Base-by-base conservation (phyloP, 164 flowering plant species). In the Litsea cubeba region DNA sequence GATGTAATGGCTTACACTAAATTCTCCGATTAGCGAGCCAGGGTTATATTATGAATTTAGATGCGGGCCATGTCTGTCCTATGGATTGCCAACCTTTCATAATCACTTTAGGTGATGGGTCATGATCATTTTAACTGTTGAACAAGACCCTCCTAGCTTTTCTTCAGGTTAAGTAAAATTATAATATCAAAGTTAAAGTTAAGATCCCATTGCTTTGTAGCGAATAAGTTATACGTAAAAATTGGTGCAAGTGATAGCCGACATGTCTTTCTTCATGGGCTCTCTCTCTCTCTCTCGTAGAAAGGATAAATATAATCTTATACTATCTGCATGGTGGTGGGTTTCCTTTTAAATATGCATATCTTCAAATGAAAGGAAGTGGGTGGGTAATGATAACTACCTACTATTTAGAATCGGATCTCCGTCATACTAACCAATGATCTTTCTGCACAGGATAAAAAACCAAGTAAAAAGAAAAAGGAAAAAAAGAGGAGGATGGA, bases 321-420 rank as follows among this genome's bases (percentile, higher is more conserved):
- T 66, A 26, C 26, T 26, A 66, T 30, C 30, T 66, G 69, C 69
- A 66, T 66, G 69, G 69, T 66, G 69, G 69, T 66, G 17, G 69
- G 69, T 66, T 32, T 26, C 62, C 1, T 17, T 58, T 28, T 12
- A 63, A 63, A 63, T 20, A 63, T 63, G 66, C 66, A 12, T 63
- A 35, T 35, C 25, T 60, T 23, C 62, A 25, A 25, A 15, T 22
- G 68, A 54, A 7, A 22, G 3, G 25, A 25, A 23, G 24, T 25
- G 4, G 66, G 28, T 63, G 23, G 69, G 40, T 66, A 66, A 66
- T 66, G 69, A 66, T 66, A 15, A 30, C 20, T 12, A 35, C 15
- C 15, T 15, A 6, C 17, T 30, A 40, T 66, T 66, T 66, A 26
- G 69, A n/a, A 66, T 40, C 24, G 69, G 26, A 66, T 66, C 69